phyloP scores from a whole-genome alignment of 2,329 filamentous ascomycete species.

The Penicillium sp. region DNA sequence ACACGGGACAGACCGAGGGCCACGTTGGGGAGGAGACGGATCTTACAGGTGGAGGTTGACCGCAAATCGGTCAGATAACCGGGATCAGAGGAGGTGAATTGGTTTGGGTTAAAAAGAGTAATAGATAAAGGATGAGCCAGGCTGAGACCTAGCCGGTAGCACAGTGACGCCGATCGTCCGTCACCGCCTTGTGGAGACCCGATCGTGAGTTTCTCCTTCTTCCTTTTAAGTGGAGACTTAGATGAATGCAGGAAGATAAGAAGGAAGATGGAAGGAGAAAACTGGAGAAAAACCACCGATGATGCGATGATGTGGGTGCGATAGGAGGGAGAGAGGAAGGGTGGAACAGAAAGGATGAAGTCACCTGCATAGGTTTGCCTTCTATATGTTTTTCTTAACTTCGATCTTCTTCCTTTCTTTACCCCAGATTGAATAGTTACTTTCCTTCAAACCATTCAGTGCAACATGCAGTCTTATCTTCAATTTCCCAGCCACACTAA shows the following conservation, averaged over 20 bases:
- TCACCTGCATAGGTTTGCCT: neutral
- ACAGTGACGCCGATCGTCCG: slow-evolving; percentile 19
- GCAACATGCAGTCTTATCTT: neutral
- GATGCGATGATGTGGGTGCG: neutral
- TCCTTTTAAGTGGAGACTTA: neutral
- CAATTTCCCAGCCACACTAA: neutral
- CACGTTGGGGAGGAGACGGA: slow-evolving; percentile 30
- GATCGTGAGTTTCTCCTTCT: neutral
- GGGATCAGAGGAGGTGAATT: slow-evolving; percentile 15
- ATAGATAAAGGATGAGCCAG: slow-evolving; percentile 15
- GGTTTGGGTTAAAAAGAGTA: slow-evolving; percentile 1
- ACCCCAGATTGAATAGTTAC: neutral
- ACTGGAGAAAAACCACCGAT: neutral
- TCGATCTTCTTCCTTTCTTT: neutral
- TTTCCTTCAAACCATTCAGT: neutral
- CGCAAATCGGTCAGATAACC: slow-evolving; percentile 14
- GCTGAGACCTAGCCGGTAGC: slow-evolving; percentile 6
- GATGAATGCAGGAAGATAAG: neutral
- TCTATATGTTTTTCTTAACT: neutral
- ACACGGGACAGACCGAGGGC: slow-evolving; percentile 8
- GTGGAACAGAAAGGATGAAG: neutral
- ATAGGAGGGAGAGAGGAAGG: neutral
- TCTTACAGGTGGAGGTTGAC: slow-evolving; percentile 32
- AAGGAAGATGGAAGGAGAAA: neutral
- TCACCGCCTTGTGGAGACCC: slow-evolving; percentile 19